phyloP scores from a whole-genome alignment of 768 basidiomycete species.

The Myochromella boudieri region DNA sequence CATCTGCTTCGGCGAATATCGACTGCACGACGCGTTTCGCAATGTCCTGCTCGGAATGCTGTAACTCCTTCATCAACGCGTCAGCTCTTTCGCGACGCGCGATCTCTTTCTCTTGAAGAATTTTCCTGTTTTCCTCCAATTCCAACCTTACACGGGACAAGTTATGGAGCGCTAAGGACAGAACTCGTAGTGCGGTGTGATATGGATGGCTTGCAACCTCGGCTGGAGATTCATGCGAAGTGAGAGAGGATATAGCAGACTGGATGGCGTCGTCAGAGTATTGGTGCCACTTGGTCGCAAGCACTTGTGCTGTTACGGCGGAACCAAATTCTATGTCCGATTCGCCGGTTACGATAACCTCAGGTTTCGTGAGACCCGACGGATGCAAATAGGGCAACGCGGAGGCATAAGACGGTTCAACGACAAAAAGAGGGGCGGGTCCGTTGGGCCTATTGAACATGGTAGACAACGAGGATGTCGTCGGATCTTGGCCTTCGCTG shows the following conservation, averaged over 20 bases:
- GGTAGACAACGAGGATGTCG: constrained; percentile 37
- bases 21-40: constrained; percentile 67
- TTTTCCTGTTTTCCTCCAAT: constrained; percentile 57
- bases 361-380: constrained; percentile 23
- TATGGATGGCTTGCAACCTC: constrained; percentile 55
- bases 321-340: constrained; percentile 32
- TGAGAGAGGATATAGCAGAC: constrained; percentile 53
- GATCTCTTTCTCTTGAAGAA: constrained; percentile 59
- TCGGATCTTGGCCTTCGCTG: constrained; percentile 23
- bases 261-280: constrained; percentile 77
- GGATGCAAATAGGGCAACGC: constrained; percentile 10
- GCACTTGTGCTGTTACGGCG: constrained; percentile 43
- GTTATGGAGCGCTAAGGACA: constrained; percentile 67
- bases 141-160: constrained; percentile 58
- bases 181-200: constrained; percentile 62
- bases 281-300: constrained; percentile 75
- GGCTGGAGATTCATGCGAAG: constrained; percentile 43
- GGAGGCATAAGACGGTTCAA: constrained; percentile 37
- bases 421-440: constrained; percentile 39
- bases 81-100: constrained; percentile 52
- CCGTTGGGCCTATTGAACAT: constrained; percentile 37
- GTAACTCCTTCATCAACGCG: constrained; percentile 55
- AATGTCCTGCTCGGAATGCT: constrained; percentile 61
- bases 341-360: constrained; percentile 33
- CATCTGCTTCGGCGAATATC: constrained; percentile 57